Evolutionary conservation across 768 basidiomycete species (phyloP), one percentile per base, ranked within the genome.

Genomic region (Zangia roseola): DNA sequence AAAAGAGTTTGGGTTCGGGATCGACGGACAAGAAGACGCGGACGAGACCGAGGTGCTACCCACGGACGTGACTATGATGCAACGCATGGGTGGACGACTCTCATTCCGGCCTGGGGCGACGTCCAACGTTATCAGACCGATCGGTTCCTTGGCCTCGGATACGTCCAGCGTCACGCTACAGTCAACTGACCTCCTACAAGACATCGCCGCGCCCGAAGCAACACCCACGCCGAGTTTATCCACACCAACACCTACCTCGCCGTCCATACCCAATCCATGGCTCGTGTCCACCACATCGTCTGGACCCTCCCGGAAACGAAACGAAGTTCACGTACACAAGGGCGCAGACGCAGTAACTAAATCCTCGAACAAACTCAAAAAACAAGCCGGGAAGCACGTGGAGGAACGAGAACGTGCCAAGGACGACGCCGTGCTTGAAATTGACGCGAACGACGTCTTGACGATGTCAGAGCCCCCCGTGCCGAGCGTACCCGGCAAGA

Each of bases 341-440:
- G 77, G 79, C 51, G 86, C 84, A 55, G 74, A 72, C 20, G 63
- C 74, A 8, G 63, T 70, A 24, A 76, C 80, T 34, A 92, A 91
- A 62, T 83, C 86, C 3, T 83, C 83, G 56, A 82, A 86, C 64
- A 83, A 83, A 59, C 74, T 94, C 40, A 82, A 83, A 58, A 95
- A 92, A 59, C 71, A 77, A 37, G 68, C 64, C 14, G 70, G 68
- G 57, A 88, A 86, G 59, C 70, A 72, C 17, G 76, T 69, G 2
- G 84, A 81, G 20, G 83, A 79, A 39, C 75, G 74, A 50, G 80
- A 78, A 49, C 78, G 76, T 45, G 81, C 78, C 3, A 71, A 72
- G 53, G 88, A 91, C 38, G 94, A 97, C 56, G 89, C 86, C 0
- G 64, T 70, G 7, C 80, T 97, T 19, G 92, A 95, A 59, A 88